Percentiles rank a stretch among this genome's conserved stretches.
Evolutionary conservation across 257 asterid species (phyloP).

Genomic region (Solanum boliviense): DNA sequence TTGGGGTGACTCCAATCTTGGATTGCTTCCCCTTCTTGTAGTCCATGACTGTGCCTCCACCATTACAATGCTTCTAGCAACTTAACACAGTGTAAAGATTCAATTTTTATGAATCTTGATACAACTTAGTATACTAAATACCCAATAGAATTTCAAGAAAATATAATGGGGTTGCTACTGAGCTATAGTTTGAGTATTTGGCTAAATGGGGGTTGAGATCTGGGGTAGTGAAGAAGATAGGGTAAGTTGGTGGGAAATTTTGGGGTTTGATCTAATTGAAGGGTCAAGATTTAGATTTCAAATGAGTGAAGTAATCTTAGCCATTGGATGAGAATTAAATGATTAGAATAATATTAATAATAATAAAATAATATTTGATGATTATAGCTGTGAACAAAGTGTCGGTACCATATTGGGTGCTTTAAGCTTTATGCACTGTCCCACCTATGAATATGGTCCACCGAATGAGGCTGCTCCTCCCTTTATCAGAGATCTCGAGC

Average conservation of each 20-base stretch:
- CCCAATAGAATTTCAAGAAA: not conserved
- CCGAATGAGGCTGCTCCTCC: no score
- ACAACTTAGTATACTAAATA: not conserved
- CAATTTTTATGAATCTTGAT: not conserved
- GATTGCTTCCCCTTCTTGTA: conserved; percentile 88
- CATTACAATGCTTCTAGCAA: conserved; percentile 26
- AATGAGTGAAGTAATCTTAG: not conserved
- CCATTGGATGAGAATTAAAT: conserved; percentile 18
- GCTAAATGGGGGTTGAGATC: not conserved
- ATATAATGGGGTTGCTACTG: not conserved
- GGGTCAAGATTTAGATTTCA: conserved; percentile 58
- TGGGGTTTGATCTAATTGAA: conserved; percentile 30
- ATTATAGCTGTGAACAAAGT: conserved; percentile 11
- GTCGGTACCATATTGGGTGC: conserved; percentile 34
- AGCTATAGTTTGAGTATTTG: not conserved
- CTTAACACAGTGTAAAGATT: not conserved
- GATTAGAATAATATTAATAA: not conserved
- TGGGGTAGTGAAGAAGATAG: not conserved
- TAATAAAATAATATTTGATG: not conserved
- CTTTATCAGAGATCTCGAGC: no score
- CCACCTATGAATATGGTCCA: not conserved
- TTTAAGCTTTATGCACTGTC: not conserved
- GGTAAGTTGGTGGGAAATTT: not conserved
- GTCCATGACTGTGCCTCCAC: conserved; percentile 98
- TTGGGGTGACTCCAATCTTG: conserved; percentile 50